phyloP scores from a whole-genome alignment of 441 rosid species.

The Dalechampia spathulata region DNA sequence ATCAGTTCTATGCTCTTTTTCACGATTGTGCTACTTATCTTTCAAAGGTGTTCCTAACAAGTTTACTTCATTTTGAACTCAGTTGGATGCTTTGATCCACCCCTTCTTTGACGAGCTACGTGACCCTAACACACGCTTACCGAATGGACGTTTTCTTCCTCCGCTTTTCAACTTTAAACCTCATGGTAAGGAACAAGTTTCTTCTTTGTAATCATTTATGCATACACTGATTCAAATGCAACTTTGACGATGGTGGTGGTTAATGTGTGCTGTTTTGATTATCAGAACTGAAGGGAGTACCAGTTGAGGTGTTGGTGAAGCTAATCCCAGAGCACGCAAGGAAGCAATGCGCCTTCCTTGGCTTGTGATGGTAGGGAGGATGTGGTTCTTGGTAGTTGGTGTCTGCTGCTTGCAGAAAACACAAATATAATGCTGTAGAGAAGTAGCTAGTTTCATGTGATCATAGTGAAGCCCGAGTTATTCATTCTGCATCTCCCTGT shows the following conservation, averaged over 20 bases:
- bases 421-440: conserved; percentile 24
- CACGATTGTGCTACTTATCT: neutral
- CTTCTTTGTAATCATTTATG: neutral
- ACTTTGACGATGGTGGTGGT: neutral
- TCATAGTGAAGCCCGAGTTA: conserved; percentile 17
- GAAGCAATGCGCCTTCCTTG: conserved; percentile 67
- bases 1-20: neutral
- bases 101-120: conserved; percentile 94
- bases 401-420: conserved; percentile 37
- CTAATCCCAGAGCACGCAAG: conserved; percentile 89
- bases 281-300: conserved; percentile 79
- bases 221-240: neutral
- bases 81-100: conserved; percentile 80
- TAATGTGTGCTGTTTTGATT: neutral
- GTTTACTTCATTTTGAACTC: neutral
- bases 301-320: conserved; percentile 53
- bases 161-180: conserved; percentile 83
- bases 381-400: conserved; percentile 8
- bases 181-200: conserved; percentile 49
- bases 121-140: conserved; percentile 63
- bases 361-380: conserved; percentile 31
- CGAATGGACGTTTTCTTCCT: conserved; percentile 85
- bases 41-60: neutral
- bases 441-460: conserved; percentile 28
- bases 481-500: conserved; percentile 18